Conservation (phyloP, 108 stramenopile species). For the Cyclotella atomus region DNA sequence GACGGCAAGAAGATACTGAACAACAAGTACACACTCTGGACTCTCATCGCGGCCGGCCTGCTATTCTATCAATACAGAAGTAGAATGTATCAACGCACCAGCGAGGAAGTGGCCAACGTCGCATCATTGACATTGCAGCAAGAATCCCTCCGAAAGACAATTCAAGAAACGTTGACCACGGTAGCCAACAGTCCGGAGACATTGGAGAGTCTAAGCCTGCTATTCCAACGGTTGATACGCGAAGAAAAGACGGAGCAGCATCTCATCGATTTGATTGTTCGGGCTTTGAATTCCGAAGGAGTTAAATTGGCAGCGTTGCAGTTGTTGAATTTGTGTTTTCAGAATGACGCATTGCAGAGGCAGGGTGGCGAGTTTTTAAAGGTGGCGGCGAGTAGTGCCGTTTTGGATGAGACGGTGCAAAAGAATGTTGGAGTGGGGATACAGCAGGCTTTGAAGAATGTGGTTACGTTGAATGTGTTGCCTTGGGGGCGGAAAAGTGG, state of each 20-base stretch:
- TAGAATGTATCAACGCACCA: constrained; percentile 46
- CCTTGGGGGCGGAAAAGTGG: constrained; percentile 4
- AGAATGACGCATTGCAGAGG: constrained; percentile 39
- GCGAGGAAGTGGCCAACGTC: constrained; percentile 50
- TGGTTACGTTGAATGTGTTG: constrained; percentile 3
- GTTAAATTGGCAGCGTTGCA: constrained; percentile 35
- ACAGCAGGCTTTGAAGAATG: constrained; percentile 38
- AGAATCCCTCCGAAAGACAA: constrained; percentile 34
- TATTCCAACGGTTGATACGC: constrained; percentile 42
- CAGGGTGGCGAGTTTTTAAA: constrained; percentile 50
- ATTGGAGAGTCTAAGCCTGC: constrained; percentile 23
- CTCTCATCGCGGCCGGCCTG: background rate
- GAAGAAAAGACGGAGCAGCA: constrained; percentile 48
- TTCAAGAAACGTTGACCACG: constrained; percentile 48
- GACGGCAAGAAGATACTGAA: constrained; percentile 7
- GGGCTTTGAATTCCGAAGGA: constrained; percentile 41
- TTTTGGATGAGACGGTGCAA: constrained; percentile 47
- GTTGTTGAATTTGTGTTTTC: constrained; percentile 45
- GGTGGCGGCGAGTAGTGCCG: constrained; percentile 37
- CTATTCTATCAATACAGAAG: constrained; percentile 44
- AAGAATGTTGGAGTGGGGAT: constrained; percentile 41
- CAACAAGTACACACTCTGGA: constrained; percentile 48
- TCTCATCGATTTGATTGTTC: constrained; percentile 45
- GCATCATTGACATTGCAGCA: constrained; percentile 47
- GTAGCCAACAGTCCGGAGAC: constrained; percentile 49